Percentiles rank a stretch among this genome's conserved stretches.
These are phyloP conservation scores for Gaertneriomyces sp. DNA, from an alignment of 192 early-diverging fungal species.

Conservation along the genomic window DNA sequence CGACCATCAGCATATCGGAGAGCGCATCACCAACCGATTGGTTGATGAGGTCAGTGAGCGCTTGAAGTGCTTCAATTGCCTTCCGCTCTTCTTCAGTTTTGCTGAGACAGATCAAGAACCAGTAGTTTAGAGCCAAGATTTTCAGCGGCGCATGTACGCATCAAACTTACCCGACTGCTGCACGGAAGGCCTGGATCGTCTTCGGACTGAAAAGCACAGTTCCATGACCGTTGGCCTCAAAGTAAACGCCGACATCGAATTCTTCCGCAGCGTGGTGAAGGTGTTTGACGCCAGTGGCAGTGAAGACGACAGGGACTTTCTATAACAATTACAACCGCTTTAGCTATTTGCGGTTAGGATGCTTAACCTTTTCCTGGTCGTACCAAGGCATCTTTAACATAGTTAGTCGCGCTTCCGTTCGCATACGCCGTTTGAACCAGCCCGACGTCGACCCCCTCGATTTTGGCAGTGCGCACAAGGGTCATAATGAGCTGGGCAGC, in stretches of 20 bases:
- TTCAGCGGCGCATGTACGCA: not conserved
- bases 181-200: constrained; percentile 73
- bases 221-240: constrained; percentile 99
- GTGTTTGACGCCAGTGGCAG: constrained; percentile 97
- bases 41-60: constrained; percentile 93
- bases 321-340: constrained; percentile 22
- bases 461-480: constrained; percentile 73
- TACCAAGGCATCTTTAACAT: constrained; percentile 84
- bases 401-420: constrained; percentile 93
- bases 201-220: constrained; percentile 90
- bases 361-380: constrained; percentile 5
- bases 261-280: constrained; percentile 97
- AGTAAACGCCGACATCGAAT: constrained; percentile 98
- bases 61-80: constrained; percentile 75
- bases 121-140: not conserved
- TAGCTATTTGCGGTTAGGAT: not conserved
- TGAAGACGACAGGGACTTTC: constrained; percentile 92
- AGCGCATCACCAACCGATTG: constrained; percentile 98
- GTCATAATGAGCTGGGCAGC: constrained; percentile 92
- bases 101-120: constrained; percentile 26
- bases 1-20: constrained; percentile 92
- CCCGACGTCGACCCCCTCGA: constrained; percentile 79
- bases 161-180: constrained; percentile 51
- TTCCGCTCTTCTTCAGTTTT: constrained; percentile 69
- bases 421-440: constrained; percentile 99